Conservation (phyloP, 352 stramenopile species). For the Pythium brachiatum region DNA sequence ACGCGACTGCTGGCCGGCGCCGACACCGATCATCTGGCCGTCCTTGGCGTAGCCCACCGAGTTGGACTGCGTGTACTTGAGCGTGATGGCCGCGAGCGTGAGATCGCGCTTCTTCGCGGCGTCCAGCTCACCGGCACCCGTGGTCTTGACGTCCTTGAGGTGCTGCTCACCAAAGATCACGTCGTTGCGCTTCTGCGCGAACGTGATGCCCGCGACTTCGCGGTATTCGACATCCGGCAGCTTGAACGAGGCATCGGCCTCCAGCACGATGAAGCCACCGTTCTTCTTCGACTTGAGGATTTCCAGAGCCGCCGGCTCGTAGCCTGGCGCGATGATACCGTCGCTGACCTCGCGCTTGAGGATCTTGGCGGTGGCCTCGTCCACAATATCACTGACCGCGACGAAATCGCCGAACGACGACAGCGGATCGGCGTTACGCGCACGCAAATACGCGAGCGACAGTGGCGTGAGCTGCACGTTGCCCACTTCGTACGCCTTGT, state of each 20-base stretch:
- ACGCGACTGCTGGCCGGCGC: conserved; percentile 98
- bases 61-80: conserved; percentile 99
- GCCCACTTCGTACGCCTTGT: conserved; percentile 93
- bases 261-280: conserved; percentile 98
- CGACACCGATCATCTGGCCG: conserved; percentile 99
- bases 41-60: conserved; percentile 98
- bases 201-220: conserved; percentile 98
- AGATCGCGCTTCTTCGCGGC: conserved; percentile 95
- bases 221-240: conserved; percentile 95
- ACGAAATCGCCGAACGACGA: conserved; percentile 99
- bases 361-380: conserved; percentile 97
- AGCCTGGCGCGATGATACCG: conserved; percentile 98
- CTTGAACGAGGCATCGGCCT: conserved; percentile 92
- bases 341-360: conserved; percentile 99
- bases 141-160: conserved; percentile 92
- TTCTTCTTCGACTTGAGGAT: conserved; percentile 99
- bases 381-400: conserved; percentile 97
- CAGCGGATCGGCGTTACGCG: conserved; percentile 98
- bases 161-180: conserved; percentile 93
- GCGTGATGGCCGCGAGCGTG: conserved; percentile 97
- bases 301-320: conserved; percentile 95
- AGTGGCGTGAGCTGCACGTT: conserved; percentile 92
- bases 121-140: conserved; percentile 76
- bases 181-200: conserved; percentile 98
- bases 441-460: conserved; percentile 97